Percentiles rank a stretch among this genome's conserved stretches.
phyloP scores from a whole-genome alignment of 306 rosid genomes.

The Vicia faba region DNA sequence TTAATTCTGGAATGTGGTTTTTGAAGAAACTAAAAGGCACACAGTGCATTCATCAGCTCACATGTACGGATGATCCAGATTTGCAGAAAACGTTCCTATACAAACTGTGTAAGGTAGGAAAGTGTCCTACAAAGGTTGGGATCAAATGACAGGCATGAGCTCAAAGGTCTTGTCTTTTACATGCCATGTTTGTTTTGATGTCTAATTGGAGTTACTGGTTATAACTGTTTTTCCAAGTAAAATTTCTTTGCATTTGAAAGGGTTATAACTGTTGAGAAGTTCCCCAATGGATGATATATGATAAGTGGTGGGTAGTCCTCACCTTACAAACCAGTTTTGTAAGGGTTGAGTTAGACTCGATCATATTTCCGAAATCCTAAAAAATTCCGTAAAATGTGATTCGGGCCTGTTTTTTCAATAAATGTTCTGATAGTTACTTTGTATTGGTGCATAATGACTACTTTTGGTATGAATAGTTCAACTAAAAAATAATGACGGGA shows the following conservation, averaged over 20 bases:
- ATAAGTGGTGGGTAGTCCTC: neutral
- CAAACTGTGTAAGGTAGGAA: constrained; percentile 77
- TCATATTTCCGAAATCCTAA: no score
- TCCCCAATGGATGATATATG: neutral
- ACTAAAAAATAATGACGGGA: constrained; percentile 1
- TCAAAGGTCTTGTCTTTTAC: constrained; percentile 34
- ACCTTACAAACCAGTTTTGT: neutral
- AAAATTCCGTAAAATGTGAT: no score
- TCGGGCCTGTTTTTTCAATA: no score
- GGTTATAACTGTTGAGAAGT: neutral
- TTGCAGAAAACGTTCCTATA: constrained; percentile 83
- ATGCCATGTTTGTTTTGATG: constrained; percentile 21
- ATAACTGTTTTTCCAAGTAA: neutral
- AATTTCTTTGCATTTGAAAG: constrained; percentile 15
- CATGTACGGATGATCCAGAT: constrained; percentile 90
- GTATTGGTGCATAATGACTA: neutral
- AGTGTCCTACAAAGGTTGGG: constrained; percentile 29
- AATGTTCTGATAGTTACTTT: neutral
- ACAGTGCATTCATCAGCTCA: constrained; percentile 91
- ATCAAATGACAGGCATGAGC: constrained; percentile 31
- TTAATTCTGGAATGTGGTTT: constrained; percentile 95
- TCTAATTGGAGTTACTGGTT: constrained; percentile 1
- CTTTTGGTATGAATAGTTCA: neutral
- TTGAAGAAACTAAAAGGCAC: constrained; percentile 85
- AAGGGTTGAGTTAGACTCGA: no score